A percentile compares a stretch with the other conserved stretches of the same genome.
These are phyloP conservation scores for Pseudogymnoascus sp. DNA, from an alignment of 2,329 filamentous ascomycete genomes.

Conservation along the genomic window DNA sequence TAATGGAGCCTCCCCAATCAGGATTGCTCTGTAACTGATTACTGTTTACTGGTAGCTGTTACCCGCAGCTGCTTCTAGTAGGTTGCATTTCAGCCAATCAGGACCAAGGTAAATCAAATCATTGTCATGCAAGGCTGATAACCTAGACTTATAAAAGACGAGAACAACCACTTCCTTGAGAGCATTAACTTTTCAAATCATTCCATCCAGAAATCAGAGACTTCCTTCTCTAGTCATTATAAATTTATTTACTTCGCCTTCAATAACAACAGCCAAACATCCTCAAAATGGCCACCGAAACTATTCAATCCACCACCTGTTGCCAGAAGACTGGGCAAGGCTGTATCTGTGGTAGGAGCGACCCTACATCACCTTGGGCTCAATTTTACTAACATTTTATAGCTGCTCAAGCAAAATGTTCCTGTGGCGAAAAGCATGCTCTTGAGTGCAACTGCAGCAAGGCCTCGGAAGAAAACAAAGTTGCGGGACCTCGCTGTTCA, in stretches of 20 bases:
- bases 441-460: slow-evolving; percentile 81
- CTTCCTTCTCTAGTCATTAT: not conserved
- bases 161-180: slow-evolving; percentile 1
- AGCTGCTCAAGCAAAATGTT: slow-evolving; percentile 66
- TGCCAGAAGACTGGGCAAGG: slow-evolving; percentile 25
- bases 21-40: not conserved
- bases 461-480: slow-evolving; percentile 63
- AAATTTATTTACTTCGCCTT: not conserved
- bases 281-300: slow-evolving; percentile 14
- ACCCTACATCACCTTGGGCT: not conserved
- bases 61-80: not conserved
- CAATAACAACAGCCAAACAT: not conserved
- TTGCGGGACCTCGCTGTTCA: slow-evolving; percentile 67
- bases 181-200: not conserved
- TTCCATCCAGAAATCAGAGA: not conserved
- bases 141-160: slow-evolving; percentile 1
- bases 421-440: slow-evolving; percentile 80
- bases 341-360: slow-evolving; percentile 20
- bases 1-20: not conserved
- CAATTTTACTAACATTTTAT: slow-evolving; percentile 8
- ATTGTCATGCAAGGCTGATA: slow-evolving; percentile 1
- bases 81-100: not conserved
- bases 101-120: not conserved
- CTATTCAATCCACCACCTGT: slow-evolving; percentile 25
- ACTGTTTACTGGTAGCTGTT: not conserved